Conservation (phyloP, 805 yeast genomes). For the Scheffersomyces amazonensis region DNA sequence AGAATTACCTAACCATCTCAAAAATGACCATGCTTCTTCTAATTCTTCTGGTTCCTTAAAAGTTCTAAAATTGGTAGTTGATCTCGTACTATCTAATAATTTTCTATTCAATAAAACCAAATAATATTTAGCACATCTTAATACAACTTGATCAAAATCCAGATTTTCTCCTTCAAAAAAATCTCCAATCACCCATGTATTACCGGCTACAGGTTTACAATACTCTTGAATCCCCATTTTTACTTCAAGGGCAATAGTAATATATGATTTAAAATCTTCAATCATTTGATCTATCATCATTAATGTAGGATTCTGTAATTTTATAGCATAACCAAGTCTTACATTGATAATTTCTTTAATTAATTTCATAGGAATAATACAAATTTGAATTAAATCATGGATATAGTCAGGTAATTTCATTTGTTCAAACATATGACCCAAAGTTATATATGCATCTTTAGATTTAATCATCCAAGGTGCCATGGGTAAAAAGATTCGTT, state of each 20-base stretch:
- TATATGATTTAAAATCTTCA: slow-evolving; percentile 76
- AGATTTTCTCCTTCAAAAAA: slow-evolving; percentile 52
- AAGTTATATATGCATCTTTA: slow-evolving; percentile 63
- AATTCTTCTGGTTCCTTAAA: slow-evolving; percentile 90
- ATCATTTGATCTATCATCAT: slow-evolving; percentile 95
- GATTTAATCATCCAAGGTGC: slow-evolving; percentile 84
- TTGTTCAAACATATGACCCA: slow-evolving; percentile 58
- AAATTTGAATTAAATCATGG: slow-evolving; percentile 59
- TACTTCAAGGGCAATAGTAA: slow-evolving; percentile 70
- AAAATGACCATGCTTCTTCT: slow-evolving; percentile 75
- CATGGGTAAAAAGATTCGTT: slow-evolving; percentile 62
- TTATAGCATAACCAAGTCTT: slow-evolving; percentile 73
- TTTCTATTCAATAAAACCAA: slow-evolving; percentile 72
- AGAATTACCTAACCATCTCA: slow-evolving; percentile 72
- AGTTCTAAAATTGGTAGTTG: slow-evolving; percentile 64
- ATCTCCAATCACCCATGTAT: slow-evolving; percentile 70
- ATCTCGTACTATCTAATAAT: slow-evolving; percentile 69
- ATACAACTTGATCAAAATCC: slow-evolving; percentile 60
- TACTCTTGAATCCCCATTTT: slow-evolving; percentile 64
- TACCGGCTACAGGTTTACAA: slow-evolving; percentile 48
- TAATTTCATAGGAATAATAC: slow-evolving; percentile 74
- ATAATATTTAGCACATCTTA: slow-evolving; percentile 71
- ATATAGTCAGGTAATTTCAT: slow-evolving; percentile 74
- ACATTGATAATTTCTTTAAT: slow-evolving; percentile 76
- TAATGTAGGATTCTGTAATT: slow-evolving; percentile 81